Evolutionary conservation across 1,139 yeast genomes (phyloP).

Genomic region (Ashbya aceris): DNA sequence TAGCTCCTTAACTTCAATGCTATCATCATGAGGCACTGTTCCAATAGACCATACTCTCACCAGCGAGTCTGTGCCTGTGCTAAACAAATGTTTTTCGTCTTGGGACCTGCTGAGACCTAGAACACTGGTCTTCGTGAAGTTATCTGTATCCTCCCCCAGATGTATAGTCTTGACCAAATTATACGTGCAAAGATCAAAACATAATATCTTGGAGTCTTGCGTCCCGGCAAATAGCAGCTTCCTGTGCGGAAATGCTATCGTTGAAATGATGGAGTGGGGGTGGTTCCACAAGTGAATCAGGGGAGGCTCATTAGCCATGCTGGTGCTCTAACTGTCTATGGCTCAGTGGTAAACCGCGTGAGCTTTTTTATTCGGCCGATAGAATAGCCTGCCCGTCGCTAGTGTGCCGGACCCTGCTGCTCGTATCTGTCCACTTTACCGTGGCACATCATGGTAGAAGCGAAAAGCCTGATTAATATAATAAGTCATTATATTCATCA

Average conservation of each 20-base stretch:
- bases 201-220: constrained; percentile 73
- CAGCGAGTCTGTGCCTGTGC: constrained; percentile 86
- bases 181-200: constrained; percentile 60
- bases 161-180: constrained; percentile 30
- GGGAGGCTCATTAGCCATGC: constrained; percentile 12
- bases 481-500: too few relatives aligned
- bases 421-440: too few relatives aligned
- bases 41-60: constrained; percentile 73
- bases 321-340: neutral
- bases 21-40: constrained; percentile 12
- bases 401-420: too few relatives aligned
- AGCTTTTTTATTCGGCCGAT: too few relatives aligned
- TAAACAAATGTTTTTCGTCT: constrained; percentile 56
- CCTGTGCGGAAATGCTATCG: constrained; percentile 53
- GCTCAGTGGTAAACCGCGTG: too few relatives aligned
- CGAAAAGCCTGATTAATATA: too few relatives aligned
- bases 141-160: constrained; percentile 17
- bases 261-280: constrained; percentile 65
- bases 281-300: constrained; percentile 71
- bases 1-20: constrained; percentile 32
- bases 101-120: constrained; percentile 53
- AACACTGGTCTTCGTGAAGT: constrained; percentile 58
- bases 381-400: too few relatives aligned
- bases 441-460: too few relatives aligned
- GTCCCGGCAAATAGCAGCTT: constrained; percentile 81